A percentile compares a stretch with the other conserved stretches of the same genome.
Evolutionary conservation across 2,329 filamentous ascomycete genomes (phyloP).

Genomic region (Fusarium floridanum): DNA sequence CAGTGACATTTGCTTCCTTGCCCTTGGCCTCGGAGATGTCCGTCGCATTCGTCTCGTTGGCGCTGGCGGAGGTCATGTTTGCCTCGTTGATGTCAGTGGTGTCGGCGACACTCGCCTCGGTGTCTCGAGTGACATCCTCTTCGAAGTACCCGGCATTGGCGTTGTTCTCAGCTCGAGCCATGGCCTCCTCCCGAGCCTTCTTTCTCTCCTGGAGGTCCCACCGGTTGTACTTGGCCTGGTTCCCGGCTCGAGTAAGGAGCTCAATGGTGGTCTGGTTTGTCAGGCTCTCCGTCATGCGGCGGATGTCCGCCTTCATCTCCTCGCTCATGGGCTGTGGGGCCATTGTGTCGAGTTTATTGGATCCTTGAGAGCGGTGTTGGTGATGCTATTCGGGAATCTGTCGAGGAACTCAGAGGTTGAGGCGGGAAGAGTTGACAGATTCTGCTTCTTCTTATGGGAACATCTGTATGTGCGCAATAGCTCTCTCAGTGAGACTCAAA

Average conservation of each 20-base stretch:
- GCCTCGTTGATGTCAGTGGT: neutral
- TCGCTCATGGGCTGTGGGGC: constrained; percentile 7
- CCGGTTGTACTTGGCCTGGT: constrained; percentile 36
- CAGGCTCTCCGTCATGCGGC: constrained; percentile 41
- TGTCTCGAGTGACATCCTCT: neutral
- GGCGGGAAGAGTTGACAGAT: neutral
- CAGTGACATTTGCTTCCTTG: neutral
- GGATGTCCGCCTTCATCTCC: constrained; percentile 20
- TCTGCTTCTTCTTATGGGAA: neutral
- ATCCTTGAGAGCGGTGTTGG: neutral
- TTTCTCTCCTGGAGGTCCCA: constrained; percentile 3
- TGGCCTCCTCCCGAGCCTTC: neutral
- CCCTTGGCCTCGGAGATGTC: neutral
- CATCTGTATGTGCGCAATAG: neutral
- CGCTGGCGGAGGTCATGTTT: neutral
- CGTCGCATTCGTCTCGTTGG: neutral
- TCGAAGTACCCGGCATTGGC: neutral
- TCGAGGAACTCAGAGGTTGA: neutral
- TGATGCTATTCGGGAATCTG: neutral
- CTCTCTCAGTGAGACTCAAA: neutral
- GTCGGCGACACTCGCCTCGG: neutral
- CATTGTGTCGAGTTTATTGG: neutral
- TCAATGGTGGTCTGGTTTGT: constrained; percentile 41
- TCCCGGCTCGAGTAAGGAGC: constrained; percentile 32
- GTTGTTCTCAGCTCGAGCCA: neutral